phyloP scores from a whole-genome alignment of 139 green algal species.

The Picochlorum sp. region DNA sequence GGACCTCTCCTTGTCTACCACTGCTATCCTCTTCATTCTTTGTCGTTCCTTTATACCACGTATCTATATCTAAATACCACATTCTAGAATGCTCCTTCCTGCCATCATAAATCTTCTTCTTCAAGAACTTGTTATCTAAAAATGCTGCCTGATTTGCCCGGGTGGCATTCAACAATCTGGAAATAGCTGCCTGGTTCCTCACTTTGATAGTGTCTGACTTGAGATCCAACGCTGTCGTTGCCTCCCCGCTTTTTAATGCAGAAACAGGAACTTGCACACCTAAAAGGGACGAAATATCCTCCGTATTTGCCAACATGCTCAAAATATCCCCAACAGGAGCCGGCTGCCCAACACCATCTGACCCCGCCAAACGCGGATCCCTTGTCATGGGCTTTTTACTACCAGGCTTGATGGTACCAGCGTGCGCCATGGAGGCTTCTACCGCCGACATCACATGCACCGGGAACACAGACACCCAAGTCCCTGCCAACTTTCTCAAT shows the following conservation, averaged over 20 bases:
- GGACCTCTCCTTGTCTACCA: background rate
- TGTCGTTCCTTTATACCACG: conserved; percentile 51
- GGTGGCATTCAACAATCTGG: conserved; percentile 20
- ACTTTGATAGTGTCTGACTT: background rate
- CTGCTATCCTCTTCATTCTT: background rate
- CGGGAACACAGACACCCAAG: conserved; percentile 47
- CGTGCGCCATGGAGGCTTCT: background rate
- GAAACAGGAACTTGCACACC: background rate
- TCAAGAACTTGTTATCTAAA: conserved; percentile 32
- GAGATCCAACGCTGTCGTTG: background rate
- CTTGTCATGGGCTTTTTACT: conserved; percentile 1
- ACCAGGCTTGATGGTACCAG: background rate
- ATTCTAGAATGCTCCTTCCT: conserved; percentile 17
- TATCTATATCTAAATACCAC: conserved; percentile 56
- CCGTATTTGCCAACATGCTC: too few species aligned
- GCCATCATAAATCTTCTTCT: conserved; percentile 13
- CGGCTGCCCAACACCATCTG: background rate
- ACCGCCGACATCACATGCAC: conserved; percentile 29
- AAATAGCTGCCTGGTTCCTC: conserved; percentile 22
- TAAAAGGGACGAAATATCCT: too few species aligned
- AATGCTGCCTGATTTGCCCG: conserved; percentile 12
- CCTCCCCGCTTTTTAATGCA: background rate
- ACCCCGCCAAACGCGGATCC: conserved; percentile 17
- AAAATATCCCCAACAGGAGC: too few species aligned
- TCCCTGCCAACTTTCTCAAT: conserved; percentile 47